Evolutionary conservation across 257 asterid genomes (phyloP), one percentile per base, ranked within the genome.

Genomic region (Salvia rosmarinus): DNA sequence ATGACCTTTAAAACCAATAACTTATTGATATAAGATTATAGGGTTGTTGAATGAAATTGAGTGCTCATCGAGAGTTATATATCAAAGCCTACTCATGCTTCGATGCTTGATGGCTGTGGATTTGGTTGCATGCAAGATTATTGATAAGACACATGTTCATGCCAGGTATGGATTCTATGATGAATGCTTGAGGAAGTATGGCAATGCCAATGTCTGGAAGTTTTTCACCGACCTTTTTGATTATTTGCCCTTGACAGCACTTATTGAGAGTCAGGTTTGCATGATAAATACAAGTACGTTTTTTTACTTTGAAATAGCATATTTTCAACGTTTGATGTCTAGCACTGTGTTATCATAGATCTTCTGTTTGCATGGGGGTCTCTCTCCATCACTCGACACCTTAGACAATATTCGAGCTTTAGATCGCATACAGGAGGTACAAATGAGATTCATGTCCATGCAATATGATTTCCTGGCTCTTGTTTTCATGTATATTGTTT

Each of bases 171-270:
- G 99, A 62, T 94, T 94, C 73, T 94, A 94, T 67, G 99, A 94
- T 77, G 99, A 91, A 83, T 94, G 97, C 89, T 88, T 94, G 89
- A 85, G 97, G 95, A 94, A 94, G 88, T 94, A 94, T 60, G 99
- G 98, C 52, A 94, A 94, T 80, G 99, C 99, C 67, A 94, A 89
- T 55, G 98, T 94, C 61, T 94, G 99, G 99, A 94, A 94, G 96
- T 80, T 68, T 79, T 94, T 94, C 87, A 94, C 99, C 21, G 99
- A 94, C 85, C 99, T 94, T 46, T 94, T 94, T 74, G 99, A 94
- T 86, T 94, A 91, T 82, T 85, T 94, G 74, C 99, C 99, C 68
- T 84, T 94, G 86, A 94, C 96, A 46, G 99, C 99, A 70, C 99
- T 91, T 68, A 94, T 94, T 47, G 99, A 94, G 96, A 91, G 97